Conservation (phyloP, 2,329 filamentous ascomycete genomes). For the Grosmannia clavigera region DNA sequence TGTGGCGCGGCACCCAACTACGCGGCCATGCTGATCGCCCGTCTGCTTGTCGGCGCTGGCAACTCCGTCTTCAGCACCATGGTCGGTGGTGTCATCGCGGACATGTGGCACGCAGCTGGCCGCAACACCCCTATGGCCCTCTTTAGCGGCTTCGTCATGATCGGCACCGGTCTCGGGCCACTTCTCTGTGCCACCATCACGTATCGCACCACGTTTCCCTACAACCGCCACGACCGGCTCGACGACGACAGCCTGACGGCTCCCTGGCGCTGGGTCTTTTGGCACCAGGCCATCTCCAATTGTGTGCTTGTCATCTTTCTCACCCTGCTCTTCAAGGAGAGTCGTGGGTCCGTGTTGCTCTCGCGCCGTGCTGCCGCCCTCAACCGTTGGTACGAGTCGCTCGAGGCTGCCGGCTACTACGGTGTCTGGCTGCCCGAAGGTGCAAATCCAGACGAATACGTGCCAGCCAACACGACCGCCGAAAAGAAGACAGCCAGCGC, state of each 20-base stretch:
- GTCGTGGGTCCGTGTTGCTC: slow-evolving; percentile 66
- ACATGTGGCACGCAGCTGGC: slow-evolving; percentile 67
- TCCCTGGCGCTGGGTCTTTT: slow-evolving; percentile 83
- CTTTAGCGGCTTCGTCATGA: slow-evolving; percentile 67
- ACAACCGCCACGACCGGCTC: slow-evolving; percentile 8
- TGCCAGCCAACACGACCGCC: slow-evolving; percentile 6
- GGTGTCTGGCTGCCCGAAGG: slow-evolving; percentile 28
- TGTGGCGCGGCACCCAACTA: slow-evolving; percentile 60
- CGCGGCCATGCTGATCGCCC: slow-evolving; percentile 60
- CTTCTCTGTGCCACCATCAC: slow-evolving; percentile 59
- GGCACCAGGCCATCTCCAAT: slow-evolving; percentile 64
- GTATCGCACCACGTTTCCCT: slow-evolving; percentile 33
- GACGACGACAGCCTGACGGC: slow-evolving; percentile 14
- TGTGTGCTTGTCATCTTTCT: slow-evolving; percentile 52
- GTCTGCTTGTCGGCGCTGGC: slow-evolving; percentile 68
- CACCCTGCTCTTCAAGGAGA: slow-evolving; percentile 65
- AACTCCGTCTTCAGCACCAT: slow-evolving; percentile 74
- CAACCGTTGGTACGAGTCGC: slow-evolving; percentile 66
- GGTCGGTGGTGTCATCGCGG: slow-evolving; percentile 82
- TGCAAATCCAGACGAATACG: slow-evolving; percentile 8
- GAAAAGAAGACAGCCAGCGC: background rate
- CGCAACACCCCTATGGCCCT: slow-evolving; percentile 84
- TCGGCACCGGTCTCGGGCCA: slow-evolving; percentile 71
- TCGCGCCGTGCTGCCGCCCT: slow-evolving; percentile 59
- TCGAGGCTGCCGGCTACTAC: slow-evolving; percentile 52